A percentile compares a stretch with the other conserved stretches of the same genome.
Evolutionary conservation across 164 flowering plant species (phyloP).

Genomic region (Saururus chinensis): DNA sequence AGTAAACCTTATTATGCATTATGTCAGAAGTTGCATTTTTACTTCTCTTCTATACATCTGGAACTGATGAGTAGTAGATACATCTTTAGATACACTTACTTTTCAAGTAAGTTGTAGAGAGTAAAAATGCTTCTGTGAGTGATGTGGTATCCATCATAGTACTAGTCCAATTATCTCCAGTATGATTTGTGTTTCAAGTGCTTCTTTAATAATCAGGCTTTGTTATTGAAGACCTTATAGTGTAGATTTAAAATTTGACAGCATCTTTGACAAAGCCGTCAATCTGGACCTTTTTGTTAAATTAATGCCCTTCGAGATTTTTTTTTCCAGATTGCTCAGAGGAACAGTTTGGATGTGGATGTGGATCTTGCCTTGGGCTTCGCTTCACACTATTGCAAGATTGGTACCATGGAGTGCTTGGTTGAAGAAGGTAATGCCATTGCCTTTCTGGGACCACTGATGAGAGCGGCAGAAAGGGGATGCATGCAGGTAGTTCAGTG

Average conservation of each 20-base stretch:
- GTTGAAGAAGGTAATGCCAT: conserved; percentile 90
- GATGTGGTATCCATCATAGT: no score
- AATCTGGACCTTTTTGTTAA: not conserved
- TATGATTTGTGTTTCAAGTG: no score
- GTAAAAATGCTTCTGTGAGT: no score
- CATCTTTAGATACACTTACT: no score
- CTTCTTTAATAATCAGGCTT: no score
- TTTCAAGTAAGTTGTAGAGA: no score
- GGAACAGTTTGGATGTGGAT: conserved; percentile 93
- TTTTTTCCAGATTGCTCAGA: conserved; percentile 68
- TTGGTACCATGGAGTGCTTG: conserved; percentile 87
- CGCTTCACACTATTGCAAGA: conserved; percentile 90
- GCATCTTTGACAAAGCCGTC: no score
- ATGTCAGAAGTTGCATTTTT: not conserved
- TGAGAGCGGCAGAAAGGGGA: conserved; percentile 96
- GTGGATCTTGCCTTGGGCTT: conserved; percentile 91
- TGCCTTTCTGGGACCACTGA: conserved; percentile 80
- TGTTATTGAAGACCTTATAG: no score
- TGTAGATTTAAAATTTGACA: no score
- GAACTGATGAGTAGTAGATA: no score
- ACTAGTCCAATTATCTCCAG: no score
- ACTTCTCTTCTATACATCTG: not conserved
- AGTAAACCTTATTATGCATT: not conserved
- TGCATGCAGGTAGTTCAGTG: conserved; percentile 84
- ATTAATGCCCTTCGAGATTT: not conserved